Evolutionary conservation across 1,139 yeast genomes (phyloP).

Genomic region (Entelexis paramagnoliae): DNA sequence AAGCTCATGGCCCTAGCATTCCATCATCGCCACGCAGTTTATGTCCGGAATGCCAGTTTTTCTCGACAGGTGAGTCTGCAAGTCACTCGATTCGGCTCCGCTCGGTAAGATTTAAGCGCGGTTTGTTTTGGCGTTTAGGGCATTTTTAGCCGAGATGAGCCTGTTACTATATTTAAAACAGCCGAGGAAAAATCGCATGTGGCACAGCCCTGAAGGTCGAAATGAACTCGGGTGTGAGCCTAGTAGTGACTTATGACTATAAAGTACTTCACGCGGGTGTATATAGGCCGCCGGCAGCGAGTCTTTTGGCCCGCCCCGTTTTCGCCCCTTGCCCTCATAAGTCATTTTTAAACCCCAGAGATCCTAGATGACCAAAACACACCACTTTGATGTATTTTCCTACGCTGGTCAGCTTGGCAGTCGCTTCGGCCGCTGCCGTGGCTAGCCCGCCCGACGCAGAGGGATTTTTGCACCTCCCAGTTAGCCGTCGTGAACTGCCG

Average conservation of each 20-base stretch:
- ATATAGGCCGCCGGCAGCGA: too few relatives aligned
- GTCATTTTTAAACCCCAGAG: not conserved
- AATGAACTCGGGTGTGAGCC: too few relatives aligned
- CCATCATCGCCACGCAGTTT: too few relatives aligned
- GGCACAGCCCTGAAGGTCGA: too few relatives aligned
- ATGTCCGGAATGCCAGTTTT: too few relatives aligned
- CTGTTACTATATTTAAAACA: too few relatives aligned
- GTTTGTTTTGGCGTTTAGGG: not conserved
- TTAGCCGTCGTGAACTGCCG: not conserved
- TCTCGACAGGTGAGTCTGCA: too few relatives aligned
- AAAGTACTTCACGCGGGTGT: too few relatives aligned
- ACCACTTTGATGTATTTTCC: not conserved
- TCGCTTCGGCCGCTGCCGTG: not conserved
- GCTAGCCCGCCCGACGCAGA: not conserved
- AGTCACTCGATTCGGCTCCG: not conserved
- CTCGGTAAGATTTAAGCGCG: not conserved
- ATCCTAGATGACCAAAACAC: not conserved
- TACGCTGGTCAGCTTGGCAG: not conserved
- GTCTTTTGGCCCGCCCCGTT: too few relatives aligned
- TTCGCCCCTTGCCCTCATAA: not conserved
- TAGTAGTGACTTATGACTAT: too few relatives aligned
- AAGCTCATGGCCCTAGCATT: too few relatives aligned
- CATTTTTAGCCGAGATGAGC: not conserved
- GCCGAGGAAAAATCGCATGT: too few relatives aligned
- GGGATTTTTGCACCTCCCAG: not conserved